Conservation (phyloP, 169 alveolate species). For the Eimeria zaria region DNA sequence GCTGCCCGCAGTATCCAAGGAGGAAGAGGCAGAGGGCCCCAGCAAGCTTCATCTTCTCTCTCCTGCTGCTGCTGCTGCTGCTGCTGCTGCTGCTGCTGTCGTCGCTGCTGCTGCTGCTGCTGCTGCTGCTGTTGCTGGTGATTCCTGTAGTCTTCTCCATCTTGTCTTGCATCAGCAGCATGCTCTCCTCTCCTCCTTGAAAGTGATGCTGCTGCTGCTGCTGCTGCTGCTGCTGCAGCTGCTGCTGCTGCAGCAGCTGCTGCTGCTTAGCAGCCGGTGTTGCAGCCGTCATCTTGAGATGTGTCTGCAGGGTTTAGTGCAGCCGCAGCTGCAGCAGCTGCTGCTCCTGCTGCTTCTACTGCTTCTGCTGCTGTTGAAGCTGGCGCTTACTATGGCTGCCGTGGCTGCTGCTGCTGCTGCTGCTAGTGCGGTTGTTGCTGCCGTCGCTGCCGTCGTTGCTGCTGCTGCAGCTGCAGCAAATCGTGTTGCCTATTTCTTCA, state of each 20-base stretch:
- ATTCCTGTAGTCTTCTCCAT: not conserved
- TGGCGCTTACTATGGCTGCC: no score
- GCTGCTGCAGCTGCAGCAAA: conserved; percentile 30
- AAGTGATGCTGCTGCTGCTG: conserved; percentile 1
- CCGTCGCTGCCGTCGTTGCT: no score
- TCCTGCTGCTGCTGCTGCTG: no score
- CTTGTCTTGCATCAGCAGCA: not conserved
- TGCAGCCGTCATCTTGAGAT: not conserved
- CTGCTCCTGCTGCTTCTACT: conserved; percentile 1
- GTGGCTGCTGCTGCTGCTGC: no score
- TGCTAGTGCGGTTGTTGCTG: not conserved
- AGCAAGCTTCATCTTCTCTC: no score
- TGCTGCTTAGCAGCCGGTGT: not conserved
- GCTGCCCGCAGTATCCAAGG: no score
- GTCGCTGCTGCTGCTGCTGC: no score
- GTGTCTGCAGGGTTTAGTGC: not conserved
- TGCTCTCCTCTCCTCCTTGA: no score
- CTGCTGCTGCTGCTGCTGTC: no score
- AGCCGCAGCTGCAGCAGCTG: conserved; percentile 28
- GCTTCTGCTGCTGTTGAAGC: not conserved
- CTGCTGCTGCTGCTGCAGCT: conserved; percentile 7
- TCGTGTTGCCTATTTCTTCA: no score
- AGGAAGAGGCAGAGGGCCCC: no score
- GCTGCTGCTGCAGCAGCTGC: conserved; percentile 10
- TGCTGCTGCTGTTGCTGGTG: not conserved